phyloP scores from a whole-genome alignment of 495 filamentous ascomycete genomes.

The Tuber aestivum region DNA sequence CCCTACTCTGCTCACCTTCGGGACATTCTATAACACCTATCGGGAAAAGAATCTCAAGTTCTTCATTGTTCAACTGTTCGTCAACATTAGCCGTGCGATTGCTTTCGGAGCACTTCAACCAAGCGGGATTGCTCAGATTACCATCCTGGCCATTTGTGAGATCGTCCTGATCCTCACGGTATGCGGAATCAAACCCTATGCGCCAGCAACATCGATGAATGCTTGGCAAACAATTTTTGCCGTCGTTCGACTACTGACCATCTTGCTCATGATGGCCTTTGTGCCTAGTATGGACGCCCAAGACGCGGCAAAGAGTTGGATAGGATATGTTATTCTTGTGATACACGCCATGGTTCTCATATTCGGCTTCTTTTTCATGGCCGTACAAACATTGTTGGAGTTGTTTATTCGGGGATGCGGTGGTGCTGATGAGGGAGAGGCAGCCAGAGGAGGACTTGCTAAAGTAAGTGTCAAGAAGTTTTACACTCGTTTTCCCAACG shows the following conservation, averaged over 20 bases:
- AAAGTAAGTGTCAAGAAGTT: constrained; percentile 52
- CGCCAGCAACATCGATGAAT: constrained; percentile 94
- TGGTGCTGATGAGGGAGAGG: constrained; percentile 63
- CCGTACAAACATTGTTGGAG: constrained; percentile 81
- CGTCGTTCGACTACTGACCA: constrained; percentile 65
- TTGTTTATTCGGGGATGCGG: constrained; percentile 73
- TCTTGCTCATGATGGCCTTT: constrained; percentile 82
- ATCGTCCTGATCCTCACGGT: constrained; percentile 83
- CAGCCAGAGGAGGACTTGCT: constrained; percentile 76
- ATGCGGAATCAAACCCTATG: constrained; percentile 83
- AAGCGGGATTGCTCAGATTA: constrained; percentile 84
- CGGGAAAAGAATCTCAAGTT: constrained; percentile 76
- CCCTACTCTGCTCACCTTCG: constrained; percentile 80
- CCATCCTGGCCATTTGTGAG: constrained; percentile 88
- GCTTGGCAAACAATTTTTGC: constrained; percentile 83
- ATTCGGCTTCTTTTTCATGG: constrained; percentile 90
- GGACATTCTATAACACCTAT: constrained; percentile 96
- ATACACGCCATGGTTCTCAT: constrained; percentile 81
- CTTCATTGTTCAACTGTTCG: constrained; percentile 73
- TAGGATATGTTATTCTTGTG: constrained; percentile 85
- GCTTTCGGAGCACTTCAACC: constrained; percentile 89
- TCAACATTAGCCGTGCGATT: constrained; percentile 78
- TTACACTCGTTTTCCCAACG: constrained; percentile 11
- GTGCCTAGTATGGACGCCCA: constrained; percentile 71
- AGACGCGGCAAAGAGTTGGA: constrained; percentile 79